Evolutionary conservation across 2,329 filamentous ascomycete genomes (phyloP).

Genomic region (Exophiala aquamarina): DNA sequence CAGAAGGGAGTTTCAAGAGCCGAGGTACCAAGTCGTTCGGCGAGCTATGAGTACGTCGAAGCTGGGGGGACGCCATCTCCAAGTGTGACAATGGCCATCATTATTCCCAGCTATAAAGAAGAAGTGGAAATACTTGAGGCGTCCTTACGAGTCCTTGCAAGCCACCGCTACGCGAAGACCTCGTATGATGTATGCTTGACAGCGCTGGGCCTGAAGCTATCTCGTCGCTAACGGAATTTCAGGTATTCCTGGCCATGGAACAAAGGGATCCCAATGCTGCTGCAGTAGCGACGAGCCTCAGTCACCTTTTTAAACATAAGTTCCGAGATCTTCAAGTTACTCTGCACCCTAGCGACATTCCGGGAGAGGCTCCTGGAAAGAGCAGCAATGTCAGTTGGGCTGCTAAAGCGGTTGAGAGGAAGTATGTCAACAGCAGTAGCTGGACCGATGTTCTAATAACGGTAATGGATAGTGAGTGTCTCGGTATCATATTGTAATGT

Average conservation of each 20-base stretch:
- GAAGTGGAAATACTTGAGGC: constrained; percentile 67
- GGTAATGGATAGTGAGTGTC: constrained; percentile 66
- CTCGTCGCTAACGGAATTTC: constrained; percentile 9
- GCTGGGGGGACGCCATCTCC: neutral
- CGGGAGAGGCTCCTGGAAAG: constrained; percentile 69
- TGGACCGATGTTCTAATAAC: constrained; percentile 67
- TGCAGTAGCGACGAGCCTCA: constrained; percentile 61
- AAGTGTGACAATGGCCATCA: constrained; percentile 61
- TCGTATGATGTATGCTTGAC: constrained; percentile 66
- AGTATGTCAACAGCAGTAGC: constrained; percentile 51
- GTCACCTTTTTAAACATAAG: constrained; percentile 62
- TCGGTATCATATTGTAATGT: neutral
- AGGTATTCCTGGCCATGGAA: constrained; percentile 75
- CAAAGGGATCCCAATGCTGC: constrained; percentile 62
- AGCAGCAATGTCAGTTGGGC: constrained; percentile 74
- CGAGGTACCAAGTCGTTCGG: constrained; percentile 22
- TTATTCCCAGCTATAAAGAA: constrained; percentile 74
- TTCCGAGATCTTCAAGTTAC: constrained; percentile 69
- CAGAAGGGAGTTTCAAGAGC: no score
- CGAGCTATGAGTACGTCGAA: constrained; percentile 3
- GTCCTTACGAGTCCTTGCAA: constrained; percentile 67
- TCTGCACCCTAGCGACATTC: constrained; percentile 64
- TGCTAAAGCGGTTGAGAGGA: constrained; percentile 63
- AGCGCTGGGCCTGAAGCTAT: no score
- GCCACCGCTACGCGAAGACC: constrained; percentile 61